Conservation (phyloP, 2,329 filamentous ascomycete genomes). For the Eurotiales sp. region DNA sequence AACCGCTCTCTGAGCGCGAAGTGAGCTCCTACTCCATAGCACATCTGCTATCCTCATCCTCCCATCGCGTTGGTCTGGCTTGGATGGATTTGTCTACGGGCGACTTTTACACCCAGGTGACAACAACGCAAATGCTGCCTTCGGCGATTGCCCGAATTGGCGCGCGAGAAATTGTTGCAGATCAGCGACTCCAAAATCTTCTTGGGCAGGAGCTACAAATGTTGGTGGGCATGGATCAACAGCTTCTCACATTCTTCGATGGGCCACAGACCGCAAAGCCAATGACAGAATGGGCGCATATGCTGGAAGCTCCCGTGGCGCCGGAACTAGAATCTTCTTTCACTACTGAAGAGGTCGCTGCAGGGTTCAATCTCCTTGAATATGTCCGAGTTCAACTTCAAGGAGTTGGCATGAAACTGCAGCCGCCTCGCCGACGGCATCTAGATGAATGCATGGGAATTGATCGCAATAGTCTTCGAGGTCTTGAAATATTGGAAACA, state of each 20-base stretch:
- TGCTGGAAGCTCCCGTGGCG: slow-evolving; percentile 71
- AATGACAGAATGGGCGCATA: slow-evolving; percentile 65
- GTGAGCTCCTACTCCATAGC: slow-evolving; percentile 20
- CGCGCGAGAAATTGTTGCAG: slow-evolving; percentile 79
- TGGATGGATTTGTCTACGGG: slow-evolving; percentile 96
- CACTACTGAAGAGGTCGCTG: slow-evolving; percentile 64
- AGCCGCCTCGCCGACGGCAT: slow-evolving; percentile 72
- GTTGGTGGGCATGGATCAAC: slow-evolving; percentile 69
- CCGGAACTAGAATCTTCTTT: slow-evolving; percentile 55
- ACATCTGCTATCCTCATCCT: slow-evolving; percentile 28
- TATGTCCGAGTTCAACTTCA: slow-evolving; percentile 79
- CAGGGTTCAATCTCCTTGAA: slow-evolving; percentile 75
- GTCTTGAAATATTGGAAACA: slow-evolving; percentile 84
- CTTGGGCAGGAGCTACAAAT: slow-evolving; percentile 60
- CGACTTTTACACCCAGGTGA: slow-evolving; percentile 81
- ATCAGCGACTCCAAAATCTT: slow-evolving; percentile 58
- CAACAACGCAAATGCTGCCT: slow-evolving; percentile 67
- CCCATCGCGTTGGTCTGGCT: slow-evolving; percentile 66
- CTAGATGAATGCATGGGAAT: slow-evolving; percentile 79
- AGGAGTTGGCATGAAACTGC: slow-evolving; percentile 74
- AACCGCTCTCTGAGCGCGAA: slow-evolving; percentile 20
- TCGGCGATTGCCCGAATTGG: slow-evolving; percentile 78
- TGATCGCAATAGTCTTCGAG: slow-evolving; percentile 85
- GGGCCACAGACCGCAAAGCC: slow-evolving; percentile 42
- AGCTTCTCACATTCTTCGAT: slow-evolving; percentile 70